These are phyloP conservation scores for Penicillium herquei DNA, from an alignment of 495 filamentous ascomycete genomes.

Conservation along the genomic window DNA sequence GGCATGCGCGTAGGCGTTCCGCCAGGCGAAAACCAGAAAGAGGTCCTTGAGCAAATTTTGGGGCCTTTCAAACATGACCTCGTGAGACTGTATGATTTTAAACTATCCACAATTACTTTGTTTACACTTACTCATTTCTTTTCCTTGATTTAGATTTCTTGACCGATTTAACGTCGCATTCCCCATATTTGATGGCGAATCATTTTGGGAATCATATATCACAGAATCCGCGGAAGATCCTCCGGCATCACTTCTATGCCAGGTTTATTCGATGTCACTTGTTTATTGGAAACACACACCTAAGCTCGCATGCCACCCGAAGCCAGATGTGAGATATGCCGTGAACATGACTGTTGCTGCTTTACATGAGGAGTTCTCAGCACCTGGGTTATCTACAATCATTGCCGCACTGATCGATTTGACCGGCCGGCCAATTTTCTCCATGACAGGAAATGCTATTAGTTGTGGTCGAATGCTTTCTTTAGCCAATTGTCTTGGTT, in stretches of 20 bases:
- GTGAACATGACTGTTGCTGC: slow-evolving; percentile 53
- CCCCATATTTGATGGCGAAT: slow-evolving; percentile 52
- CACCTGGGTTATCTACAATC: slow-evolving; percentile 50
- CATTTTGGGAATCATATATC: slow-evolving; percentile 46
- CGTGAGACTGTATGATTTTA: slow-evolving; percentile 43
- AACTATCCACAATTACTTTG: neutral
- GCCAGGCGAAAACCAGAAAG: slow-evolving; percentile 51
- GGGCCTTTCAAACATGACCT: slow-evolving; percentile 52
- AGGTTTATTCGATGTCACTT: slow-evolving; percentile 52
- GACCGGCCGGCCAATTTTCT: slow-evolving; percentile 50
- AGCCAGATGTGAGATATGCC: slow-evolving; percentile 50
- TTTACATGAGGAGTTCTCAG: slow-evolving; percentile 51
- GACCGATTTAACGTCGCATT: slow-evolving; percentile 52
- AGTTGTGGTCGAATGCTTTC: slow-evolving; percentile 50
- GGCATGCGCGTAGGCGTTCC: slow-evolving; percentile 48
- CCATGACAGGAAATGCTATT: slow-evolving; percentile 53
- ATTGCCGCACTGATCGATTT: slow-evolving; percentile 49
- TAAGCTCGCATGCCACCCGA: slow-evolving; percentile 43
- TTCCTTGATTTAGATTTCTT: slow-evolving; percentile 46
- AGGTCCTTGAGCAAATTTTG: slow-evolving; percentile 54
- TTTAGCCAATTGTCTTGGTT: slow-evolving; percentile 50
- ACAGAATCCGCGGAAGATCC: slow-evolving; percentile 40
- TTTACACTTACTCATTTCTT: slow-evolving; percentile 5
- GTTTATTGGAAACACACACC: slow-evolving; percentile 51
- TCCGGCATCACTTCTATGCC: slow-evolving; percentile 52